Evolutionary conservation across 2,329 filamentous ascomycete genomes (phyloP), one percentile per base, ranked within the genome.

Genomic region (Arthrobotrys sphaeroides): DNA sequence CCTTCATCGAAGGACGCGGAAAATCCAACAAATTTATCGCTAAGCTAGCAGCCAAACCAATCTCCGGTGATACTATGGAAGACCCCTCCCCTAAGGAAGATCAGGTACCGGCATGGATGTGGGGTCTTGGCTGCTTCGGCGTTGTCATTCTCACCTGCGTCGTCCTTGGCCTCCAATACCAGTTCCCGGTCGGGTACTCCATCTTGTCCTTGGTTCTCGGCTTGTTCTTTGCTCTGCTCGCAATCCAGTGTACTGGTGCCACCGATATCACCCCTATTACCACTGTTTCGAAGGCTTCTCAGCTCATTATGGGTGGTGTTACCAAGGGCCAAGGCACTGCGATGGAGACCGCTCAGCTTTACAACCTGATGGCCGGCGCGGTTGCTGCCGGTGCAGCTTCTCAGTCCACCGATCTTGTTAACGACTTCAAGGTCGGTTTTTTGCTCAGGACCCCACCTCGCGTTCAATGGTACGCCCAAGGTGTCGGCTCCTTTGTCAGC

Each of bases 371-470:
- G 31, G 89, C 89, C 43, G 89, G 89, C 77, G 84, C 84, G 79
- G 84, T 88, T 42, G 86, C 87, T 5, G 85, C 85, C 0, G 86
- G 86, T 67, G 85, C 85, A n/a, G 87, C 87, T 2, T 85, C 86
- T 13, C 85, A 87, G 5, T 83, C 86, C 47, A 85, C 83, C 38
- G 83, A 85, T 60, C 82, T 90, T 13, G 86, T 87, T 36, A 85
- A 85, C 66, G 89, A 91, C 79, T 90, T 91, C 85, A 86, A 89
- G 33, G 88, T 89, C 42, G 89, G 89, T 3, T 91, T 90, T 84
- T 84, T 91, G 3, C 86, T 91, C 64, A 84, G 86, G 77, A 90
- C 89, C 0, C 86, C 89, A 0, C 89, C 89, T 0, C 85, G 86
- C 73, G 85, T 88, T 80, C 89, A 91, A 81, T 91, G 88, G 84